Base-by-base conservation (phyloP, 331 rosid genomes). In the Stylosanthes scabra region DNA sequence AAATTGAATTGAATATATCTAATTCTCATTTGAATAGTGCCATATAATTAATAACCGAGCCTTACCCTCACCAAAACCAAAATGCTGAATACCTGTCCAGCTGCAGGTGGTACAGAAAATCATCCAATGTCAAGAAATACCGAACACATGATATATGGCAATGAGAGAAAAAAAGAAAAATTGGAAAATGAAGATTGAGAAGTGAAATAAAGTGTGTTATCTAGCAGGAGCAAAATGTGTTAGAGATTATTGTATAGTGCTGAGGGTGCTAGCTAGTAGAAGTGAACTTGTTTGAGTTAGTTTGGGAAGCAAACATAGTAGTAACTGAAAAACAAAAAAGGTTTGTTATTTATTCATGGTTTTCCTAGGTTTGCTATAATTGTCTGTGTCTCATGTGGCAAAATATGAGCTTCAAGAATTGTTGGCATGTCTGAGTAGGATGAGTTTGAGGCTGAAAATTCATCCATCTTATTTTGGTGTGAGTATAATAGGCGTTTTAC, bases 371-470 rank as follows among this genome's bases (percentile, higher is more conserved):
- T 63, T 76, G 56, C 70, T 34, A 37, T 49, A 20, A 7, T 66
- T 56, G 39, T 20, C 59, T 14, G 41, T 65, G 45, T 12, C 25
- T 41, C 85, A 79, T 52, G 72, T 72, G 85, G 81, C 72, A 41
- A 57, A 0, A 52, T 39, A 7, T 27, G 37, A 47, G 60, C 42
- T 39, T 42, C 49, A 37, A 71, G 70, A 71, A 45, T 46, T 39
- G 84, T 51, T 34, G 29, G 7, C 5, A 1, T 6, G n/a, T 59
- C 56, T 71, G 76, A 78, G 25, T 74, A 74, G 83, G 80, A 16
- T 1, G 2, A 28, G 46, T 8, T 47, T 11, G 13, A 8, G 63
- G 75, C 9, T 34, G 50, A 51, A 66, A 59, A 49, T 8, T 50
- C 70, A 55, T 52, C 65, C 74, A 55, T 63, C 50, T 16, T 61